Percentiles rank a stretch among this genome's conserved stretches.
These are phyloP conservation scores for Stereocaulon alpinum DNA, from an alignment of 495 filamentous ascomycete genomes.

Conservation along the genomic window DNA sequence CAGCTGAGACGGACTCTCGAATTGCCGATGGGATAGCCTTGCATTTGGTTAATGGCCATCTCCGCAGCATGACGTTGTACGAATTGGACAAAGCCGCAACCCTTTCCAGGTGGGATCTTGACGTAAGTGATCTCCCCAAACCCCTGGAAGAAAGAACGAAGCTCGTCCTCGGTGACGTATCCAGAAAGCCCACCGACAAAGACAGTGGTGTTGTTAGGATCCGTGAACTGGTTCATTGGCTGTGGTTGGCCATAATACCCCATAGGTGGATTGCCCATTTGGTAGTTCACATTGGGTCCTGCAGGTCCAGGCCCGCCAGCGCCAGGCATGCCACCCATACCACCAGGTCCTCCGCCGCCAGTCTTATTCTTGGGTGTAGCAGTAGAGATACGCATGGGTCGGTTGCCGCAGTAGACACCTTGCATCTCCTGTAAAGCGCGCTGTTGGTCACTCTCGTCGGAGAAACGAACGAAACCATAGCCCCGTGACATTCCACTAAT, in stretches of 20 bases:
- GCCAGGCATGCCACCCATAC: constrained; percentile 45
- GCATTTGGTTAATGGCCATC: constrained; percentile 99
- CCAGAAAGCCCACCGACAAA: constrained; percentile 96
- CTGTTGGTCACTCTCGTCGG: constrained; percentile 89
- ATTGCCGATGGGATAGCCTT: constrained; percentile 98
- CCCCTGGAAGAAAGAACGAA: constrained; percentile 98
- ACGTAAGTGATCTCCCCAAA: constrained; percentile 99
- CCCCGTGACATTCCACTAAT: constrained; percentile 95
- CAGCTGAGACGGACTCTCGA: constrained; percentile 94
- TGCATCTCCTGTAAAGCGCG: constrained; percentile 95
- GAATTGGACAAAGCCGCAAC: constrained; percentile 98
- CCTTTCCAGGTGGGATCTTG: constrained; percentile 99
- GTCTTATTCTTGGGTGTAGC: constrained; percentile 93
- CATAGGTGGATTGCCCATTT: constrained; percentile 69
- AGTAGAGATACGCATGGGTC: constrained; percentile 97
- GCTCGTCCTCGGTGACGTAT: constrained; percentile 98
- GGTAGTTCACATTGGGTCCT: constrained; percentile 41
- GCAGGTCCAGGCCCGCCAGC: constrained; percentile 31
- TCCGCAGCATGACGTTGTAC: constrained; percentile 98
- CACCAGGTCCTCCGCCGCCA: constrained; percentile 45
- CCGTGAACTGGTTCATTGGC: constrained; percentile 99
- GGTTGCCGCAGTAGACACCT: constrained; percentile 97
- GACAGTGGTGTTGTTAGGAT: constrained; percentile 99
- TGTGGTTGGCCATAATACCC: constrained; percentile 75
- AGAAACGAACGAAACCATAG: constrained; percentile 96